phyloP scores from a whole-genome alignment of 2,329 filamentous ascomycete genomes.

The Aspergillus hortae region DNA sequence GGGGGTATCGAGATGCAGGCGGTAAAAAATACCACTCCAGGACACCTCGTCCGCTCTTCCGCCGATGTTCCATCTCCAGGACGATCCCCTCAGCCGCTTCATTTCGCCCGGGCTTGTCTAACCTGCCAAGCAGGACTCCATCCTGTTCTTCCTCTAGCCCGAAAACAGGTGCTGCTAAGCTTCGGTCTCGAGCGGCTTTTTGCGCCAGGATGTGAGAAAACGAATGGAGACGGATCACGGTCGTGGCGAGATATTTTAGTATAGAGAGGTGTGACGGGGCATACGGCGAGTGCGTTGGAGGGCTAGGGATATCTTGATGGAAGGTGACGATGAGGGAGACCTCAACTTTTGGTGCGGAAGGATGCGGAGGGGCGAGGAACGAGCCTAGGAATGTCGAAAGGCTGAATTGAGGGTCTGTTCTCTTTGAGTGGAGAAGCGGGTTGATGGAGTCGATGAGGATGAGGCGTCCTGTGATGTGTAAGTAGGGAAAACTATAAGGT shows the following conservation, averaged over 20 bases:
- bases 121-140: constrained; percentile 69
- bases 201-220: constrained; percentile 70
- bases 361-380: constrained; percentile 55
- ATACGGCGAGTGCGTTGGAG: constrained; percentile 34
- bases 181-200: constrained; percentile 73
- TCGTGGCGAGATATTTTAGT: constrained; percentile 82
- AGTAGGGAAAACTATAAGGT: background rate
- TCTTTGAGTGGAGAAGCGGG: constrained; percentile 48
- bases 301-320: constrained; percentile 72
- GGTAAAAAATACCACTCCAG: constrained; percentile 64
- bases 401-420: constrained; percentile 50
- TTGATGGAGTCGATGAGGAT: constrained; percentile 79
- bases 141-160: constrained; percentile 75
- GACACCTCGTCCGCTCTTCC: constrained; percentile 76
- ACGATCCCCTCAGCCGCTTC: constrained; percentile 60
- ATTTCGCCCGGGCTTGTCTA: constrained; percentile 30
- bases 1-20: constrained; percentile 41
- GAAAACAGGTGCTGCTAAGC: constrained; percentile 70
- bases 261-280: constrained; percentile 67
- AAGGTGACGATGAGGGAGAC: constrained; percentile 76
- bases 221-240: constrained; percentile 70
- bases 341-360: constrained; percentile 28
- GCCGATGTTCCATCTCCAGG: constrained; percentile 78
- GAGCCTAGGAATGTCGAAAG: constrained; percentile 68
- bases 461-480: constrained; percentile 57